A percentile compares a stretch with the other conserved stretches of the same genome.
Evolutionary conservation across 257 asterid species (phyloP).

Genomic region (Fraxinus quadrangulata): DNA sequence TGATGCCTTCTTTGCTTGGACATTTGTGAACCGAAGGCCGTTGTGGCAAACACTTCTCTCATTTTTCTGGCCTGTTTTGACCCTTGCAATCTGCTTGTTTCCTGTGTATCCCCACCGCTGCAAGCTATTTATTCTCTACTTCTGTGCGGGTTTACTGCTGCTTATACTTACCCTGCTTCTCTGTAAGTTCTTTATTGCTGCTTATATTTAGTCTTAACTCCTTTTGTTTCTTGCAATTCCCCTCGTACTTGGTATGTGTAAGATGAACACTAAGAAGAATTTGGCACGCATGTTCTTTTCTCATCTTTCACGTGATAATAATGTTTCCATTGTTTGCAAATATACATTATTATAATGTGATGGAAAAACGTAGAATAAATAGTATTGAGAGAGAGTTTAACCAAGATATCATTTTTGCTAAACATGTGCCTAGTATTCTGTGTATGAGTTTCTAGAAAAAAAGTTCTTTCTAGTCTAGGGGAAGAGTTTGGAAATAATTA

Average conservation of each 20-base stretch:
- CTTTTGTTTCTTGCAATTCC: background rate
- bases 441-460: background rate
- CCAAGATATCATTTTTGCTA: background rate
- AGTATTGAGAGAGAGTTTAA: background rate
- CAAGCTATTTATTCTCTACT: conserved; percentile 88
- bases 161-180: conserved; percentile 78
- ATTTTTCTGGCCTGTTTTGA: conserved; percentile 96
- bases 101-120: conserved; percentile 97
- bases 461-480: background rate
- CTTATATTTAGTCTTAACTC: conserved; percentile 9
- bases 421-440: background rate
- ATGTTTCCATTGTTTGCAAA: too few relatives aligned
- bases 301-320: too few relatives aligned
- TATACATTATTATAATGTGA: too few relatives aligned
- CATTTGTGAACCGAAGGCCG: conserved; percentile 87
- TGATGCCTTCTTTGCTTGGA: conserved; percentile 98
- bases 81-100: conserved; percentile 94
- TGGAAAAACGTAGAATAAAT: background rate
- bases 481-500: background rate
- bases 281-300: too few relatives aligned
- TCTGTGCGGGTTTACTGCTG: conserved; percentile 92
- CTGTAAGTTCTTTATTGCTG: conserved; percentile 55
- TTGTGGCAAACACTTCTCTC: conserved; percentile 98
- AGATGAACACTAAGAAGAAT: too few relatives aligned
- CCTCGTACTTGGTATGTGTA: background rate